Evolutionary conservation across 139 green algal genomes (phyloP), one percentile per base, ranked within the genome.

Genomic region (Haematococcus lacustris): DNA sequence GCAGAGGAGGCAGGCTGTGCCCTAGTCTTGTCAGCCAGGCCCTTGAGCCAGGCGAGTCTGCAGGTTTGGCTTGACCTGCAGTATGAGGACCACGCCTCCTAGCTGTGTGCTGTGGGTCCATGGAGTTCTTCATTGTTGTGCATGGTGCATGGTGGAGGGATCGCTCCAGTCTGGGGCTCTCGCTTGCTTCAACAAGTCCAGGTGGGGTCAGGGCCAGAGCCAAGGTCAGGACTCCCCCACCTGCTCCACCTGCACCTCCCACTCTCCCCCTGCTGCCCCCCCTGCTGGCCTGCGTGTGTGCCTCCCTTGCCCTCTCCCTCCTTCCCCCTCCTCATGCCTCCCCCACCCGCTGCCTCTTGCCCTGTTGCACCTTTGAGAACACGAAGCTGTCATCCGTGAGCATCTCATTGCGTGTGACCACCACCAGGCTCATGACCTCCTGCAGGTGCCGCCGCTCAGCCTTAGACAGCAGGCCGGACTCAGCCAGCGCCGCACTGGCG

Each of bases 351-450:
- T 7, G 23, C 4, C 21, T n/a, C 4, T 26, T 41, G 61, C 61
- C 4, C 61, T 28, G 3, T 37, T 40, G 17, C 37, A 83, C 81
- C 70, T 85, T 88, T 75, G 87, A 92, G 77, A 88, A 92, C 3
- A 76, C 59, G 61, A 93, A 93, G 43, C 76, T 89, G 74, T 93
- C 88, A 63, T 93, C 88, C 3, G 82, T 85, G 53, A 66, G 76
- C 53, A 84, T 74, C 40, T 71, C 51, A 33, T 71, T 74, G 7
- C 71, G 9, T n/a, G 38, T 47, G 53, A 47, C 35, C 7, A 67
- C 80, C 34, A 81, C 28, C 2, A 76, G 39, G 38, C 59, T 70
- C 64, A 77, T 77, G 30, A 76, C 51, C 33, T 78, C 70, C 1
- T 30, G 32, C 5, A 80, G 39, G 25, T 82, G 71, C 21, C 40